These are phyloP conservation scores for Wallacemonas sp. DNA, from an alignment of 208 protist species.

Conservation along the genomic window DNA sequence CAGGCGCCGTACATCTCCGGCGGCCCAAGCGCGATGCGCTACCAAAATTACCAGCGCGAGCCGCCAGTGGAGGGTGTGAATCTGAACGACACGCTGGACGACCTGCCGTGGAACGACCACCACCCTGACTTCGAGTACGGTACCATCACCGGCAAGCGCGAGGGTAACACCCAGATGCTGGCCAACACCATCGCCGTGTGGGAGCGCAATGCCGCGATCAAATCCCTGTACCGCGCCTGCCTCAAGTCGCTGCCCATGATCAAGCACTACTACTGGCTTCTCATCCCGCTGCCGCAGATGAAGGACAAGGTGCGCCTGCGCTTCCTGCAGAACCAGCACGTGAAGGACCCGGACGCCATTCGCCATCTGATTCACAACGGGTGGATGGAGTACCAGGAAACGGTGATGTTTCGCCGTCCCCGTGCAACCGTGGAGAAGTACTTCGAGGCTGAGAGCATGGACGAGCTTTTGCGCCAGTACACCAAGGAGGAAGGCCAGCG, in stretches of 20 bases:
- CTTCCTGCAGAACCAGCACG: slow-evolving; percentile 88
- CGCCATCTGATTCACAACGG: slow-evolving; percentile 86
- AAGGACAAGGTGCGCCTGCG: slow-evolving; percentile 80
- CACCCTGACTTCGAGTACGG: slow-evolving; percentile 80
- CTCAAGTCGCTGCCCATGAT: slow-evolving; percentile 81
- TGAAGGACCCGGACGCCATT: slow-evolving; percentile 87
- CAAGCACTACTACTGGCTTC: slow-evolving; percentile 90
- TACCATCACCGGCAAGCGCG: slow-evolving; percentile 73
- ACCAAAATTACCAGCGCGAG: slow-evolving; percentile 78
- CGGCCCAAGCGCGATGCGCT: slow-evolving; percentile 75
- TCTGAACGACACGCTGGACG: slow-evolving; percentile 56
- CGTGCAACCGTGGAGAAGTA: slow-evolving; percentile 84
- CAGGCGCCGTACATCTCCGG: slow-evolving; percentile 80
- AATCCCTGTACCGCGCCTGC: slow-evolving; percentile 81
- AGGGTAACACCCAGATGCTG: slow-evolving; percentile 71
- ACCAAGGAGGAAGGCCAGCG: slow-evolving; percentile 76
- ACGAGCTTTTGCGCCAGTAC: slow-evolving; percentile 71
- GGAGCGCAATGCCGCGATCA: slow-evolving; percentile 69
- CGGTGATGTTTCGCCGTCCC: slow-evolving; percentile 71
- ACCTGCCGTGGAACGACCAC: slow-evolving; percentile 72
- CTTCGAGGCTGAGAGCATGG: slow-evolving; percentile 76
- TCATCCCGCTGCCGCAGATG: slow-evolving; percentile 79
- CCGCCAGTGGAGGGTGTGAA: slow-evolving; percentile 57
- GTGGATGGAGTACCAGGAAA: slow-evolving; percentile 90
- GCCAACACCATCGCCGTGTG: slow-evolving; percentile 69